Evolutionary conservation across 78 protist genomes (phyloP), one percentile per base, ranked within the genome.

Genomic region (Dictyostelium firmibasis): DNA sequence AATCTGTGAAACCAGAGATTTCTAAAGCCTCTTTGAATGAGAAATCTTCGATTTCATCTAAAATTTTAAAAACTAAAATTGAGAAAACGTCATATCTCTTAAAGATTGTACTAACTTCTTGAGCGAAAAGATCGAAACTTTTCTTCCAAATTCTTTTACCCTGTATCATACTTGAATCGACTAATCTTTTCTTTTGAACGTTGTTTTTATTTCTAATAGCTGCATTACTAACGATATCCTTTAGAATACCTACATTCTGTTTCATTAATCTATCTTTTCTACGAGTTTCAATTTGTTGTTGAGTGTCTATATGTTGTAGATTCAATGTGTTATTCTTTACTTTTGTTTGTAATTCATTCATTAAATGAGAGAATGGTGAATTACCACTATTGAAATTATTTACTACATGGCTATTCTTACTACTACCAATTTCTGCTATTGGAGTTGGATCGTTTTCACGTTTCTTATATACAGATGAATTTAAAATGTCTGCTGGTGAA

Each of bases 101-200:
- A 35, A 89, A 89, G 27, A 81, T 25, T 29, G 81, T 31, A 13
- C 25, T 8, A 4, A 89, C 4, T 29, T 81, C 86, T 38, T 78
- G 85, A 44, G 82, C 82, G 60, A 62, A 89, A 6, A 81, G 82
- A 33, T 89, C 82, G 35, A 89, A 89, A 6, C 74, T 78, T 47
- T 89, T 81, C n/a, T 89, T 89, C 94, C 94, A 89, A n/a, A 89
- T 69, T 44, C 50, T 57, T 82, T 81, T 89, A 14, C 94, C 94
- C 3, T 60, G 69, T 8, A 67, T 31, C 5, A 75, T 75, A 35
- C 83, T 35, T 2, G 87, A 70, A 67, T 89, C 94, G 13, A 89
- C 41, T 0, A 89, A 43, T 35, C 53, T 36, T 18, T 81, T 81
- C 13, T 85, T 74, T 25, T 35, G 69, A 7, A 23, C 23, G 16